phyloP scores from a whole-genome alignment of 2,329 filamentous ascomycete species.

The Mycosphaerelloides madeirae region DNA sequence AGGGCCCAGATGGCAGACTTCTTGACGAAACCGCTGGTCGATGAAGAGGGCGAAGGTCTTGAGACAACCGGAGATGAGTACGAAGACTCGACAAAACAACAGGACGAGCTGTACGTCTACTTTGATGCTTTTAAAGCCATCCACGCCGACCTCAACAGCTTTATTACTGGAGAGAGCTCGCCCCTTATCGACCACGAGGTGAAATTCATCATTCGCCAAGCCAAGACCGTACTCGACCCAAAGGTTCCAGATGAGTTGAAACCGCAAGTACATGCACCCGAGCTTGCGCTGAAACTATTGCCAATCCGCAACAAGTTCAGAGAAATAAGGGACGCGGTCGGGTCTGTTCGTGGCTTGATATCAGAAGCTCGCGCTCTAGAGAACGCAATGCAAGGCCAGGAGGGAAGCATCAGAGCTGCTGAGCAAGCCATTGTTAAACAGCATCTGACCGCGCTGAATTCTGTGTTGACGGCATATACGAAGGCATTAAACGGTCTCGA shows the following conservation, averaged over 20 bases:
- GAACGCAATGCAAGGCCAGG: conserved; percentile 56
- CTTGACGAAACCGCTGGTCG: conserved; percentile 70
- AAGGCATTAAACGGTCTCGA: conserved; percentile 53
- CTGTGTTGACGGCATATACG: conserved; percentile 48
- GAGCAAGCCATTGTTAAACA: conserved; percentile 63
- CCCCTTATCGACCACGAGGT: conserved; percentile 70
- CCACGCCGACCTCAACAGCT: conserved; percentile 72
- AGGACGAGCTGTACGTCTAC: conserved; percentile 85
- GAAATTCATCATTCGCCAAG: conserved; percentile 36
- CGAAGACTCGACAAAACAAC: conserved; percentile 75
- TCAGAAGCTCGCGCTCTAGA: conserved; percentile 63
- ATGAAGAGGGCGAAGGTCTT: conserved; percentile 65
- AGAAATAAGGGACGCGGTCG: conserved; percentile 49
- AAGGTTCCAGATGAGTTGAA: conserved; percentile 52
- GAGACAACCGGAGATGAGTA: conserved; percentile 88
- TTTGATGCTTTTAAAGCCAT: conserved; percentile 71
- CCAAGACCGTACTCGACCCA: conserved; percentile 39
- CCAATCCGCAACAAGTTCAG: conserved; percentile 44
- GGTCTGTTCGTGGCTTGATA: conserved; percentile 67
- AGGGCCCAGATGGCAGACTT: conserved; percentile 67
- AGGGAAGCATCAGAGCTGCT: conserved; percentile 51
- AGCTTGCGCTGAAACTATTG: conserved; percentile 49
- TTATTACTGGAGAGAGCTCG: conserved; percentile 73
- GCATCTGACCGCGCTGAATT: conserved; percentile 58
- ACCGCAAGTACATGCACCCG: conserved; percentile 64